Percentiles rank a stretch among this genome's conserved stretches.
These are phyloP conservation scores for Acanthamoeba lenticulata DNA, from an alignment of 208 protist genomes.

Conservation along the genomic window DNA sequence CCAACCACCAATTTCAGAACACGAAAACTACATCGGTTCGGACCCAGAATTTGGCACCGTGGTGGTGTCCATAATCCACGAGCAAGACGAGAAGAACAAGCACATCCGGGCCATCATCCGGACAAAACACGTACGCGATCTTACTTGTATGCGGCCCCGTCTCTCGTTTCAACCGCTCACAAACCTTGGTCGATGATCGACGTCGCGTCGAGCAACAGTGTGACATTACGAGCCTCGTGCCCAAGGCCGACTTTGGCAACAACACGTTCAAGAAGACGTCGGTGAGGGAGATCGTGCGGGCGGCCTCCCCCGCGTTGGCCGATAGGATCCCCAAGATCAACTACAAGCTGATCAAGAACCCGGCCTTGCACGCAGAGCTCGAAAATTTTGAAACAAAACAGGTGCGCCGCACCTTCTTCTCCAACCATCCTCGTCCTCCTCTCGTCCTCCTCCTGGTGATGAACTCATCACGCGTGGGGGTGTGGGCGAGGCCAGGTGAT, in stretches of 20 bases:
- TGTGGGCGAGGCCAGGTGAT: not conserved
- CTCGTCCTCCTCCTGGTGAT: not conserved
- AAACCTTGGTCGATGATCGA: no score
- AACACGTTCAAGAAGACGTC: constrained; percentile 55
- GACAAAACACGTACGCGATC: constrained; percentile 19
- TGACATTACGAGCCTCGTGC: not conserved
- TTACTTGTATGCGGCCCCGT: not conserved
- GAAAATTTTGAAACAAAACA: constrained; percentile 67
- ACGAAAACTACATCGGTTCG: constrained; percentile 30
- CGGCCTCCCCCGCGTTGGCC: not conserved
- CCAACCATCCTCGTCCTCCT: not conserved
- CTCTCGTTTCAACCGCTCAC: not conserved
- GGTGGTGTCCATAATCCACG: not conserved
- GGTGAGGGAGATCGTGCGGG: constrained; percentile 11
- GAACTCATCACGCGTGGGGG: not conserved
- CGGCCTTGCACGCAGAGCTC: constrained; percentile 18
- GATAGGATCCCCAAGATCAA: constrained; percentile 37
- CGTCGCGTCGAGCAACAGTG: no score
- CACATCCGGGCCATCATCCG: not conserved
- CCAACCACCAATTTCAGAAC: not conserved
- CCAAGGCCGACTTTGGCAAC: constrained; percentile 32
- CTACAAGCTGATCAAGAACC: constrained; percentile 51
- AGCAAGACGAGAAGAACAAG: not conserved
- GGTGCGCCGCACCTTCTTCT: not conserved
- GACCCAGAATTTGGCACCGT: constrained; percentile 24